Evolutionary conservation across 345 rosid genomes (phyloP).

Genomic region (Eucalyptus rudis): DNA sequence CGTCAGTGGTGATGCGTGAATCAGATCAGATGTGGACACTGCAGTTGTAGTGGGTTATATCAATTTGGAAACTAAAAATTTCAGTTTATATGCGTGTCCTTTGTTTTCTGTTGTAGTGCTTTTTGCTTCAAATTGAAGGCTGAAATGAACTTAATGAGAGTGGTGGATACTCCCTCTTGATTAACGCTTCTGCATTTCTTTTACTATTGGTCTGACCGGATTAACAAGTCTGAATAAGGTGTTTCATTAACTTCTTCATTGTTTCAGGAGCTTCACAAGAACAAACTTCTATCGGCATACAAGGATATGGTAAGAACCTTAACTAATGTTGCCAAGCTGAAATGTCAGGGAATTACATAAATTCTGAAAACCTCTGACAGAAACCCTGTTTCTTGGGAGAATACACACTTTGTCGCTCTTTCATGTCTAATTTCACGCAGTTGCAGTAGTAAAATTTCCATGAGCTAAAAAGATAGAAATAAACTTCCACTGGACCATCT

Average conservation of each 20-base stretch:
- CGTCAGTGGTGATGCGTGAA: background rate
- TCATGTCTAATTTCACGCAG: background rate
- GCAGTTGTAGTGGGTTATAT: background rate
- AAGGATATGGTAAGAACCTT: conserved; percentile 54
- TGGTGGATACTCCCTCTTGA: background rate
- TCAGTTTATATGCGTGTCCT: background rate
- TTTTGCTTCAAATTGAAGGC: background rate
- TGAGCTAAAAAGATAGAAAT: background rate
- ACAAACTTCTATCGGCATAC: conserved; percentile 54
- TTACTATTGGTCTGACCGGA: background rate
- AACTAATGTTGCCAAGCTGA: background rate
- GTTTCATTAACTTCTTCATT: background rate
- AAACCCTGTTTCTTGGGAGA: background rate
- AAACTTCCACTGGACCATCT: background rate
- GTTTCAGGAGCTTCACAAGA: conserved; percentile 35
- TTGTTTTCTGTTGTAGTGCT: background rate
- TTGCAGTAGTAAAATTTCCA: background rate
- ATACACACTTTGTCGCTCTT: background rate
- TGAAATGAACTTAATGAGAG: background rate
- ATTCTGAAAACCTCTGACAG: background rate
- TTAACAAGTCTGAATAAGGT: background rate
- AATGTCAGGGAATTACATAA: background rate
- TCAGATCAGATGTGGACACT: background rate
- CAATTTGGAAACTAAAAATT: background rate
- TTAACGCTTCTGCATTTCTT: background rate